Base-by-base conservation (phyloP, 2,329 filamentous ascomycete species). In the Fusarium transvaalense region DNA sequence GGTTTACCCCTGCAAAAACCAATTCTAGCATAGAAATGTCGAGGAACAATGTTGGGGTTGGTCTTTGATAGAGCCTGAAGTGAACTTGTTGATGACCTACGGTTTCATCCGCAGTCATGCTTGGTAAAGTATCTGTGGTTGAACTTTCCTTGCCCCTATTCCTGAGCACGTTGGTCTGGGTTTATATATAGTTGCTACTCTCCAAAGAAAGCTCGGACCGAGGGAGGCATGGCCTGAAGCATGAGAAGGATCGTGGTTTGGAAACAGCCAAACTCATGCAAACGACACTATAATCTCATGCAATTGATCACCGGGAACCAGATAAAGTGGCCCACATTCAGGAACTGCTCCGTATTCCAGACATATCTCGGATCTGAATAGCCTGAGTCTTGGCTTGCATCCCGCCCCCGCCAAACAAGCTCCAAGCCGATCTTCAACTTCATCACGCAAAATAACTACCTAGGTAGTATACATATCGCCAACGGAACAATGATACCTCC, bases 351-450 rank as follows among this genome's bases (percentile, higher is more conserved):
- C 14, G 27, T 59, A 29, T 43, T 7, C 41, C 10, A 6, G n/a
- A 43, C 41, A 29, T 29, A 17, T 25, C 41, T 43, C 17, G 17
- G 41, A 43, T 43, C 57, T 58, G 37, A 38, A n/a, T 48, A 61
- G 50, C 32, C 34, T 52, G 34, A 64, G 64, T 56, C 71, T 74
- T 74, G 71, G 71, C 69, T 35, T 73, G 69, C 71, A 72, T 71
- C 51, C 38, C 42, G 57, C 64, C 71, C 70, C 71, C 71, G 71
- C 67, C 66, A 50, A 67, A 72, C 66, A 72, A 69, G 60, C 69
- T 71, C 64, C 51, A 64, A 59, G n/a, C 39, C 45, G 32, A 46
- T 52, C 52, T 62, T 23, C 17, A 35, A 37, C 34, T 37, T 34
- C 39, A 48, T 37, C 34, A 29, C 32, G 47, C 21, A 55, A 35